These are phyloP conservation scores for Plantago lanceolata DNA, from an alignment of 305 asterid genomes.

Conservation along the genomic window DNA sequence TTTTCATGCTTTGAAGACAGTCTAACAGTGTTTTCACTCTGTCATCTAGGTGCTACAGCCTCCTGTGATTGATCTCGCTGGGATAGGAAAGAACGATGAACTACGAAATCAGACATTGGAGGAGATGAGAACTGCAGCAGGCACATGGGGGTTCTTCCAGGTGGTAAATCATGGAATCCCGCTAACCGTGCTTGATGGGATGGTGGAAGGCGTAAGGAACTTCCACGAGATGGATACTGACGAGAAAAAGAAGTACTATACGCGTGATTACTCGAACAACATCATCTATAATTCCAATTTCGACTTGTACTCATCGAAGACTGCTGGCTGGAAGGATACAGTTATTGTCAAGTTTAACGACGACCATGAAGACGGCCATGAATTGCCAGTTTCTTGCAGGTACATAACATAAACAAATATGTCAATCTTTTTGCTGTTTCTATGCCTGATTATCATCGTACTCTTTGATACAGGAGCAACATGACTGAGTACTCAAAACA, in stretches of 20 bases:
- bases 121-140: too few relatives aligned
- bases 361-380: background rate
- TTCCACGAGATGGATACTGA: conserved; percentile 1
- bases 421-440: background rate
- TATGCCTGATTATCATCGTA: background rate
- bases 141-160: background rate
- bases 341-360: background rate
- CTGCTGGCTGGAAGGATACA: conserved; percentile 1
- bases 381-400: background rate
- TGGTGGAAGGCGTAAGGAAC: background rate
- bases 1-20: too few relatives aligned
- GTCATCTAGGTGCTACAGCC: background rate
- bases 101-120: too few relatives aligned
- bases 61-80: background rate
- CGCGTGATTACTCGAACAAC: background rate
- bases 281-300: background rate
- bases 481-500: background rate
- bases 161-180: conserved; percentile 5
- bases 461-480: background rate
- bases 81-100: too few relatives aligned
- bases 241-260: conserved; percentile 1
- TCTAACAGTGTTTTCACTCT: too few relatives aligned
- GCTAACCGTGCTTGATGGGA: background rate
- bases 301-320: background rate
- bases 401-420: background rate